Percentiles rank a stretch among this genome's conserved stretches.
Evolutionary conservation across 2,329 filamentous ascomycete genomes (phyloP).

Genomic region (Colletotrichum sp.): DNA sequence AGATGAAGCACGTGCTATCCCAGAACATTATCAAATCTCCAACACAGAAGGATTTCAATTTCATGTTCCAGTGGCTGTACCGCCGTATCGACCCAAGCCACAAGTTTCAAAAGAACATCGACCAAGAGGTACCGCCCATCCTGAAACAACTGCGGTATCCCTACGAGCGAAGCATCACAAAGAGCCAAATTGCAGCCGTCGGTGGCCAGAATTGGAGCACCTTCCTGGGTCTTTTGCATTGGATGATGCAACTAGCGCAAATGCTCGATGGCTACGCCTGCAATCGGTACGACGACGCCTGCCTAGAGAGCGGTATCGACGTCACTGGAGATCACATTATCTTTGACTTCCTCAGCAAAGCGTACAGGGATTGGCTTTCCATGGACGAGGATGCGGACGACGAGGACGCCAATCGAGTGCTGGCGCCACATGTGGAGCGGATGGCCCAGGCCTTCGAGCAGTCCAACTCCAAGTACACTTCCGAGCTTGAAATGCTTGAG

Average conservation of each 20-base stretch:
- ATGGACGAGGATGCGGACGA: constrained; percentile 90
- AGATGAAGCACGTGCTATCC: constrained; percentile 94
- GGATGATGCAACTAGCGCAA: constrained; percentile 98
- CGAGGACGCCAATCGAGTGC: constrained; percentile 78
- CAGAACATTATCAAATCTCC: constrained; percentile 92
- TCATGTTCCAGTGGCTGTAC: constrained; percentile 98
- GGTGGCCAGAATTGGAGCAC: constrained; percentile 97
- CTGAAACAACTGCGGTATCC: constrained; percentile 94
- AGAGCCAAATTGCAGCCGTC: constrained; percentile 92
- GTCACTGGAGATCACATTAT: constrained; percentile 91
- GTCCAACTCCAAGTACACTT: constrained; percentile 82
- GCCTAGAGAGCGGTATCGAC: constrained; percentile 85
- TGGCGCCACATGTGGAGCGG: constrained; percentile 82
- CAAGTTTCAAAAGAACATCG: constrained; percentile 91
- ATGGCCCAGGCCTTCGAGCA: constrained; percentile 91
- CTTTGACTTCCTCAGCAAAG: constrained; percentile 87
- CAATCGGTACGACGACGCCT: constrained; percentile 88
- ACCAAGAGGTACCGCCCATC: constrained; percentile 91
- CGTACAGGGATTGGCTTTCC: constrained; percentile 92
- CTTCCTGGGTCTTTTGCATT: constrained; percentile 91
- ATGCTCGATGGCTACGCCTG: constrained; percentile 86
- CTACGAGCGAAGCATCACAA: constrained; percentile 94
- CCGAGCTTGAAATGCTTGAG: constrained; percentile 85
- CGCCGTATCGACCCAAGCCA: constrained; percentile 94
- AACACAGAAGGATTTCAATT: constrained; percentile 97